Evolutionary conservation across 345 rosid genomes (phyloP).

Genomic region (Conringia planisiliqua): DNA sequence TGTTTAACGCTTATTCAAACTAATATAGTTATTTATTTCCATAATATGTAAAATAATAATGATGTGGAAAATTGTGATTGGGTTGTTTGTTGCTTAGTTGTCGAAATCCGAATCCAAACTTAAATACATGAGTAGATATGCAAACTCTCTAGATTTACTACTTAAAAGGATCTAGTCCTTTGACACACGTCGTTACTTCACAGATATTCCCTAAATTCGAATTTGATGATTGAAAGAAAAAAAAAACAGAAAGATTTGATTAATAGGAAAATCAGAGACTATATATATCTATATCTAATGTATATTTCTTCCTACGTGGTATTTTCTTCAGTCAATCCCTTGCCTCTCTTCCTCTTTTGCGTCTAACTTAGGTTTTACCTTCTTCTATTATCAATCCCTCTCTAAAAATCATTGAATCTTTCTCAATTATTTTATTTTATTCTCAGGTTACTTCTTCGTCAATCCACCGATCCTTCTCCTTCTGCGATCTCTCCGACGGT

Average conservation of each 20-base stretch:
- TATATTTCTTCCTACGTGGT: neutral
- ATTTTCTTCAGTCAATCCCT: neutral
- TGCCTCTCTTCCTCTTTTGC: neutral
- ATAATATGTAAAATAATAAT: neutral
- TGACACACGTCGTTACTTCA: neutral
- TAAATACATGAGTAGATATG: no score
- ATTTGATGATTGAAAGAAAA: neutral
- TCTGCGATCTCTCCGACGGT: neutral
- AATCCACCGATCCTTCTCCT: neutral
- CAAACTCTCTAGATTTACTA: conserved; percentile 3
- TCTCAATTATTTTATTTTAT: neutral
- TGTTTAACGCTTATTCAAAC: neutral
- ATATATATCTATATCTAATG: neutral
- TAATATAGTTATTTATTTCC: neutral
- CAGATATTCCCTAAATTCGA: neutral
- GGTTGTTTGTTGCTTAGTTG: neutral
- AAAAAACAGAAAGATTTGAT: neutral
- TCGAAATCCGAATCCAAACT: neutral
- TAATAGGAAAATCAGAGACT: neutral
- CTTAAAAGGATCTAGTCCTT: neutral
- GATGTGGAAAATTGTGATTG: neutral
- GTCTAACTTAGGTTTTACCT: conserved; percentile 1
- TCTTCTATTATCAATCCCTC: neutral
- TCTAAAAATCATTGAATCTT: neutral
- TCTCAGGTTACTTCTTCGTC: neutral